phyloP scores from a whole-genome alignment of 805 yeast genomes.

The Aciculoconidium aculeatum region DNA sequence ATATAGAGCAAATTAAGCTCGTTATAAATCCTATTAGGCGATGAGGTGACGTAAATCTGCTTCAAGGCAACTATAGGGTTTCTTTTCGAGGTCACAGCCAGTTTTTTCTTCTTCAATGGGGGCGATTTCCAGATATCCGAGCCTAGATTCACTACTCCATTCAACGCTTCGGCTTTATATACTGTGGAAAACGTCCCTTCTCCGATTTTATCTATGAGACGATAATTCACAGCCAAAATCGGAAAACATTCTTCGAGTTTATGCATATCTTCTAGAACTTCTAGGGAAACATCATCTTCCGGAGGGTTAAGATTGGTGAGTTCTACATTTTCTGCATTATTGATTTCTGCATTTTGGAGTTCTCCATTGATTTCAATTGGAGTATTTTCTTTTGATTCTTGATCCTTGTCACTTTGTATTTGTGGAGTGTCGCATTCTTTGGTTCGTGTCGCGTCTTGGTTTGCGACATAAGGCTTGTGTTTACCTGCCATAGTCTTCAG shows the following conservation, averaged over 20 bases:
- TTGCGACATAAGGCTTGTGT: constrained; percentile 2
- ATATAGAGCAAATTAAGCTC: constrained; percentile 75
- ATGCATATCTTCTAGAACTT: constrained; percentile 53
- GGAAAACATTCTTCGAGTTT: constrained; percentile 51
- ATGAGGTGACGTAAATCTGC: constrained; percentile 89
- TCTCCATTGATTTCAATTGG: not conserved
- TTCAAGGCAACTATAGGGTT: constrained; percentile 75
- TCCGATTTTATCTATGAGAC: constrained; percentile 54
- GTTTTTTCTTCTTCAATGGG: constrained; percentile 29
- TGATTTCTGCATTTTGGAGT: not conserved
- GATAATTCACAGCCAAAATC: constrained; percentile 42
- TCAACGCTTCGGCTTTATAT: constrained; percentile 53
- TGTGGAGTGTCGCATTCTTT: not conserved
- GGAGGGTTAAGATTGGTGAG: no score
- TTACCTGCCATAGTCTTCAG: no score
- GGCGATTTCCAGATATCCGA: constrained; percentile 42
- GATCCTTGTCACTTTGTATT: not conserved
- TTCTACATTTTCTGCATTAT: constrained; percentile 17
- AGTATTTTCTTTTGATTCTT: not conserved
- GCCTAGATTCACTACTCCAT: constrained; percentile 31
- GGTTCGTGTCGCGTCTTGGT: not conserved
- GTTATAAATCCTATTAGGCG: constrained; percentile 85
- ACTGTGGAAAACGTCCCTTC: constrained; percentile 65
- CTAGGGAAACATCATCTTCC: constrained; percentile 46
- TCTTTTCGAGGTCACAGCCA: constrained; percentile 17